Evolutionary conservation across 2,329 filamentous ascomycete species (phyloP), one percentile per base, ranked within the genome.

Genomic region (Neofusicoccum cordaticola): DNA sequence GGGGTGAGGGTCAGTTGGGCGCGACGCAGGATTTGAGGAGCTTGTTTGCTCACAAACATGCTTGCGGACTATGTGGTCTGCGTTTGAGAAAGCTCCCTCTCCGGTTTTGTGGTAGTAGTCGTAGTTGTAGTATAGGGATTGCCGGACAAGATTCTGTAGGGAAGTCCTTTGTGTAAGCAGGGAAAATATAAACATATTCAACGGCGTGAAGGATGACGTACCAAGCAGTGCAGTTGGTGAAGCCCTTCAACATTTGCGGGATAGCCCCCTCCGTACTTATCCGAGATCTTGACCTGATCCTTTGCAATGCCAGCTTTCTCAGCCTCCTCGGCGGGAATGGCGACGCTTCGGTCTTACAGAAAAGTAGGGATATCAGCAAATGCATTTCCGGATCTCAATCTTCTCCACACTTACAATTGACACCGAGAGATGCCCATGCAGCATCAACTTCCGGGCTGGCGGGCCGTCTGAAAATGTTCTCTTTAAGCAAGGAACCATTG

Each of bases 151-250:
- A 64, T 89, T 86, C 84, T 82, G 56, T n/a, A 0, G 13, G 7
- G 27, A 34, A 31, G 5, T 31, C 4, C 27, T 31, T 31, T 41
- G 12, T 51, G 11, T 31, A 56, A 13, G 66, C 67, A 13, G 12
- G 17, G 17, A 15, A 8, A n/a, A 41, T 1, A 52, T 1, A 3
- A 9, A 6, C 8, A 48, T 22, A 17, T 11, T 17, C 17, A 17
- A 17, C 17, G 22, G 19, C 2, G 22, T 15, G 5, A 15, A 17
- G 19, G 17, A 51, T 15, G 15, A 39, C 68, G 66, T 74, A 85
- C 84, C 70, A 88, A 69, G 67, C 86, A 89, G 71, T 88, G 84
- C 13, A 86, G 70, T 66, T 86, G 84, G 69, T 86, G 83, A 72
- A 85, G 74, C 6, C 83, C 84, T 70, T 86, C 83, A 1, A 86